Percentiles rank a stretch among this genome's conserved stretches.
Evolutionary conservation across 192 early-diverging fungal genomes (phyloP).

Genomic region (Linnemannia schmuckeri): DNA sequence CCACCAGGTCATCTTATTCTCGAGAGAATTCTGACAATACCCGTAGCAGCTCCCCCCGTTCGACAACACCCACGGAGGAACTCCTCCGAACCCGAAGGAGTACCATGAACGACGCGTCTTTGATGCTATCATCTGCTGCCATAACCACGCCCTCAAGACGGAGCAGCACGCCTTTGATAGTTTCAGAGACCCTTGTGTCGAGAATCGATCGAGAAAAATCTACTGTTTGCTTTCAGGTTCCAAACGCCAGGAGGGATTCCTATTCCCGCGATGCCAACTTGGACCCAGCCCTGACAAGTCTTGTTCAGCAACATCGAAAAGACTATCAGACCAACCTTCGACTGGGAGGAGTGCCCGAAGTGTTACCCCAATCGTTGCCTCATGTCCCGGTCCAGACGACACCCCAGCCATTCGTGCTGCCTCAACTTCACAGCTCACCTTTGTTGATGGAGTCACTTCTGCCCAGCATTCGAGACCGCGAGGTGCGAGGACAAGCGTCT

Average conservation of each 20-base stretch:
- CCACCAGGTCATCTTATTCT: background rate
- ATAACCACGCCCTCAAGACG: background rate
- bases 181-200: constrained; percentile 29
- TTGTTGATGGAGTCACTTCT: constrained; percentile 10
- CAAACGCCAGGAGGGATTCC: constrained; percentile 1
- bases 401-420: background rate
- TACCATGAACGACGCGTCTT: constrained; percentile 7
- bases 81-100: constrained; percentile 1
- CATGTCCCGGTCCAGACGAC: background rate
- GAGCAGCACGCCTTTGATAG: constrained; percentile 22
- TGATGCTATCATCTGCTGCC: background rate
- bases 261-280: constrained; percentile 26
- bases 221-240: constrained; percentile 42
- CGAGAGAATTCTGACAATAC: background rate
- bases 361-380: background rate
- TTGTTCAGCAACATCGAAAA: constrained; percentile 43
- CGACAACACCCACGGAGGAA: background rate
- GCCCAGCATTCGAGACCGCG: background rate
- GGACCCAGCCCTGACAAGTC: constrained; percentile 33
- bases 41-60: background rate
- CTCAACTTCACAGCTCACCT: background rate
- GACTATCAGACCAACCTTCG: constrained; percentile 28
- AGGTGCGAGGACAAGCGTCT: background rate
- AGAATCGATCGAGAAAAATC: constrained; percentile 48
- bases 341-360: constrained; percentile 12